These are phyloP conservation scores for Debaryomyces castellii DNA, from an alignment of 805 yeast species.

Conservation along the genomic window DNA sequence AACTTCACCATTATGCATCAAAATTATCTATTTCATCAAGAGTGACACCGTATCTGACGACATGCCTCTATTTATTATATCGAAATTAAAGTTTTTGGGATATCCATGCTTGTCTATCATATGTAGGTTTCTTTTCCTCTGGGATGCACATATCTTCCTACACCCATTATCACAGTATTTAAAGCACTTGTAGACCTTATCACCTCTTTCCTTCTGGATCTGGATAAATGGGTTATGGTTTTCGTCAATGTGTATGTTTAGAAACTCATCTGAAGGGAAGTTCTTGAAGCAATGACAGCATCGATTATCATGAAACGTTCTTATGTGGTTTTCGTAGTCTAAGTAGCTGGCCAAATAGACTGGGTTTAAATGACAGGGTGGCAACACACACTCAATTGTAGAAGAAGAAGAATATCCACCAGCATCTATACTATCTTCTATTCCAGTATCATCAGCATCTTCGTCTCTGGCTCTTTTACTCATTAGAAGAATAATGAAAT, in stretches of 20 bases:
- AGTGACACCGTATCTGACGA: background rate
- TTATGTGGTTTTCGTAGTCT: conserved; percentile 21
- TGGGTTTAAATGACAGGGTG: conserved; percentile 8
- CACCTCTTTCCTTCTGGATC: conserved; percentile 38
- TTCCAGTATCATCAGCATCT: background rate
- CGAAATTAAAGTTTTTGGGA: conserved; percentile 37
- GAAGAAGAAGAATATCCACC: background rate
- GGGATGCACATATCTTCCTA: conserved; percentile 34
- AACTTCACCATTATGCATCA: background rate
- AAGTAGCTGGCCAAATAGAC: conserved; percentile 10
- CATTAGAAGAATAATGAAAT: background rate
- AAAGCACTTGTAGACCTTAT: conserved; percentile 44
- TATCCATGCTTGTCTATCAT: conserved; percentile 50
- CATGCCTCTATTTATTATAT: conserved; percentile 28
- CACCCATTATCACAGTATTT: conserved; percentile 32
- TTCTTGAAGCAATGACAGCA: conserved; percentile 38
- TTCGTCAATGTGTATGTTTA: conserved; percentile 52
- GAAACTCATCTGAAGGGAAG: conserved; percentile 43
- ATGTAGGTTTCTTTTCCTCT: conserved; percentile 45
- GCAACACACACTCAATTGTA: conserved; percentile 4
- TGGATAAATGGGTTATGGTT: conserved; percentile 49
- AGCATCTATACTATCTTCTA: conserved; percentile 1
- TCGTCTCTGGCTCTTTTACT: conserved; percentile 8
- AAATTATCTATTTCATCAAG: background rate
- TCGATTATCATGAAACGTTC: conserved; percentile 25